A percentile compares a stretch with the other conserved stretches of the same genome.
Conservation (phyloP, 257 asterid species). For the Echium plantagineum region DNA sequence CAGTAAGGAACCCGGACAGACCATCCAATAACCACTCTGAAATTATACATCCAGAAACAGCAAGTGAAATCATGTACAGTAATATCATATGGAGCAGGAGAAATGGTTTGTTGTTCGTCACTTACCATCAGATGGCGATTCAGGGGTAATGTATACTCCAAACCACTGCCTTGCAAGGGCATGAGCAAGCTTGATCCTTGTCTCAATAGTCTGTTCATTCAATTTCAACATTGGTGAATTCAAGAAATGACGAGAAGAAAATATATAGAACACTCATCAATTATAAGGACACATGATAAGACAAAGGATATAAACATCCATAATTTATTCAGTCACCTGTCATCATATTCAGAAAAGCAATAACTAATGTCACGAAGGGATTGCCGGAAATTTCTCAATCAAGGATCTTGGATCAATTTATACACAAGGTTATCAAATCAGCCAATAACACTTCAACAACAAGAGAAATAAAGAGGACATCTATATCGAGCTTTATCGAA, state of each 20-base stretch:
- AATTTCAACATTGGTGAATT: constrained; percentile 22
- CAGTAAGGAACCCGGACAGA: constrained; percentile 92
- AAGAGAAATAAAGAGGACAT: background rate
- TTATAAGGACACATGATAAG: no score
- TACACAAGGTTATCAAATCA: no score
- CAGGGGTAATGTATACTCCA: constrained; percentile 89
- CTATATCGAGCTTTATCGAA: background rate
- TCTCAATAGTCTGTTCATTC: constrained; percentile 72
- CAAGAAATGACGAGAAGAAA: constrained; percentile 2
- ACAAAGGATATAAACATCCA: no score
- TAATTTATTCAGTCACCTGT: background rate
- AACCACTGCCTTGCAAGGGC: constrained; percentile 98
- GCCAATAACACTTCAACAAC: background rate
- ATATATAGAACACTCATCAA: background rate
- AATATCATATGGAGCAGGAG: background rate
- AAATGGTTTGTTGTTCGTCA: constrained; percentile 6
- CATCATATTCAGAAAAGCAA: background rate
- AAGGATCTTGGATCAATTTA: background rate
- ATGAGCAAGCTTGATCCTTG: constrained; percentile 86
- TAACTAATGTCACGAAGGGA: background rate
- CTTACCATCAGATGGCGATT: constrained; percentile 81
- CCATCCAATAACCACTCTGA: constrained; percentile 99
- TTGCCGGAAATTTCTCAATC: background rate
- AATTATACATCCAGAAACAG: constrained; percentile 19
- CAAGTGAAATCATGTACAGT: constrained; percentile 17